Percentiles rank a stretch among this genome's conserved stretches.
phyloP scores from a whole-genome alignment of 2,329 filamentous ascomycete species.

The Colletotrichum godetiae region DNA sequence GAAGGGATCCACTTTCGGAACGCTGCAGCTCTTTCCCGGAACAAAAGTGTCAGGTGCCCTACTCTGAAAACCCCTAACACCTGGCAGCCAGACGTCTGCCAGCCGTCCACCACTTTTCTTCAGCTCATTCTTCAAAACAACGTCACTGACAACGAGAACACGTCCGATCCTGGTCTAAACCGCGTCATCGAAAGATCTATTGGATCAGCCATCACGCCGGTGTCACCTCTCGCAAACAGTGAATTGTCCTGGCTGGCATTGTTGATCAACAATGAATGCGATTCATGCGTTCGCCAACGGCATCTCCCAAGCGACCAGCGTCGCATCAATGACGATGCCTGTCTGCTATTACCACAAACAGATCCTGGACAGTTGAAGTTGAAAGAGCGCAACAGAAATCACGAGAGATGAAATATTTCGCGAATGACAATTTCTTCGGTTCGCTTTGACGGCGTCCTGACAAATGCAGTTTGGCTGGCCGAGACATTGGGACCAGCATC shows the following conservation, averaged over 20 bases:
- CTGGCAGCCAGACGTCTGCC: background rate
- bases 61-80: background rate
- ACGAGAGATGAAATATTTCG: no score
- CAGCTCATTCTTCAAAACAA: background rate
- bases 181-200: slow-evolving; percentile 2
- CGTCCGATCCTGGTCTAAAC: slow-evolving; percentile 1
- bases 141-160: background rate
- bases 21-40: slow-evolving; percentile 29
- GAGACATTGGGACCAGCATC: background rate
- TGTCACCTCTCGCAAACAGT: background rate
- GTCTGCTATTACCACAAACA: background rate
- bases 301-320: background rate
- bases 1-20: slow-evolving; percentile 8
- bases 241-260: background rate
- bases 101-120: background rate
- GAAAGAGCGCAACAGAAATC: background rate
- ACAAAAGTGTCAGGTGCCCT: slow-evolving; percentile 2
- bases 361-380: background rate
- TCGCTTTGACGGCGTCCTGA: background rate
- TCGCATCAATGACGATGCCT: background rate
- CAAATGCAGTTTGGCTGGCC: background rate
- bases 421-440: background rate
- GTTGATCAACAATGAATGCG: slow-evolving; percentile 3
- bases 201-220: background rate
- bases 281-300: background rate